Conservation (phyloP, 2,329 filamentous ascomycete genomes). For the Microsporum audouinii region DNA sequence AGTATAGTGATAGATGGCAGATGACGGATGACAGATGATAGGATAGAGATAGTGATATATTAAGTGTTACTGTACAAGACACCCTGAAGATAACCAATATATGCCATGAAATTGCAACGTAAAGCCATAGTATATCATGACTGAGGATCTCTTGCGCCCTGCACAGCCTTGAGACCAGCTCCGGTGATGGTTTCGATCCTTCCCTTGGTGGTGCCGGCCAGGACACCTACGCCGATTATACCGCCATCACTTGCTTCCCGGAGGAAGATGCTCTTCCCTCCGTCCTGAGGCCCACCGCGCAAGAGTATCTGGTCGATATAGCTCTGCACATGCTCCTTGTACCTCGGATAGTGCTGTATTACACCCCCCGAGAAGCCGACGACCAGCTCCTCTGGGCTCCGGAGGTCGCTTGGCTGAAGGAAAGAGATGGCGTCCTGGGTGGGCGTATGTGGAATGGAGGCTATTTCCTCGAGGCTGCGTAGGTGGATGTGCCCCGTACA, state of each 20-base stretch:
- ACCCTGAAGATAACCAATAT: too few species aligned
- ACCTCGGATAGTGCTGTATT: constrained; percentile 63
- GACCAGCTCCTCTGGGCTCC: constrained; percentile 46
- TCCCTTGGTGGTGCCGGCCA: constrained; percentile 35
- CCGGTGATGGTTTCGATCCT: constrained; percentile 5
- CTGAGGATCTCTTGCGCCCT: neutral
- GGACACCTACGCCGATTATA: constrained; percentile 41
- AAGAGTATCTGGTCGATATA: constrained; percentile 50
- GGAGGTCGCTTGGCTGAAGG: neutral
- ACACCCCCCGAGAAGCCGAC: constrained; percentile 72
- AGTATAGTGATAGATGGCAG: neutral
- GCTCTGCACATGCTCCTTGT: constrained; percentile 54
- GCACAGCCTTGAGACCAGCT: neutral
- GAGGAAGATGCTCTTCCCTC: constrained; percentile 38
- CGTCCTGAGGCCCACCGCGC: constrained; percentile 29
- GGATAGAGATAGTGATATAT: too few species aligned
- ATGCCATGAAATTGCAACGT: too few species aligned
- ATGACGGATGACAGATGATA: too few species aligned
- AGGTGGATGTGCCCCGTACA: constrained; percentile 52
- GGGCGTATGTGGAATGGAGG: neutral
- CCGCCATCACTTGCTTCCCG: constrained; percentile 42
- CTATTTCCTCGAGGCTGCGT: constrained; percentile 16
- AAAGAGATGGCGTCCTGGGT: neutral
- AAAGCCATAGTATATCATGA: neutral
- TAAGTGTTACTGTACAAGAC: too few species aligned